These are phyloP conservation scores for Zopfia rhizophila DNA, from an alignment of 2,329 filamentous ascomycete genomes.

Conservation along the genomic window DNA sequence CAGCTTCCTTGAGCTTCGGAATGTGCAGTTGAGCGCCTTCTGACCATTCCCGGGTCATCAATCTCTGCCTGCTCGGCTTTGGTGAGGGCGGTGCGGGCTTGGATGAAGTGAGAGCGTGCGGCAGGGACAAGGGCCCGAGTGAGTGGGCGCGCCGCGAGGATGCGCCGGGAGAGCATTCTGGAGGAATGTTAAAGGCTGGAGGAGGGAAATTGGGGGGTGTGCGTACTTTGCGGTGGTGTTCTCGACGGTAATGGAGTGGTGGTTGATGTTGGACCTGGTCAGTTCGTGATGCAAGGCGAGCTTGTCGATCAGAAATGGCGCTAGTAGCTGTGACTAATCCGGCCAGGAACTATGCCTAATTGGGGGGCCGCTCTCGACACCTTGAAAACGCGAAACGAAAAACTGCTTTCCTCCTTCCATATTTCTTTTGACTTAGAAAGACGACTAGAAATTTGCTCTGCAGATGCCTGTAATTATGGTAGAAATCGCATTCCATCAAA, in stretches of 20 bases:
- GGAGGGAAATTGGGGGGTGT: conserved; percentile 23
- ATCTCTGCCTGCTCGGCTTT: conserved; percentile 59
- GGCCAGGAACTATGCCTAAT: too few species aligned
- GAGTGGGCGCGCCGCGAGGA: conserved; percentile 55
- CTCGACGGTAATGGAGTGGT: conserved; percentile 26
- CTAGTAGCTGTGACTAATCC: too few species aligned
- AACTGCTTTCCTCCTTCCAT: too few species aligned
- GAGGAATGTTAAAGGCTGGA: conserved; percentile 53
- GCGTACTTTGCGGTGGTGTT: conserved; percentile 40
- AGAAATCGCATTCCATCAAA: too few species aligned
- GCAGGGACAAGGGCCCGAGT: conserved; percentile 46
- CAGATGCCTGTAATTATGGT: too few species aligned
- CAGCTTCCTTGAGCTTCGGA: conserved; percentile 17
- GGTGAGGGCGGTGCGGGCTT: conserved; percentile 49
- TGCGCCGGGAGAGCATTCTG: conserved; percentile 57
- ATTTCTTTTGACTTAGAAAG: too few species aligned
- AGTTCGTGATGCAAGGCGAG: conserved; percentile 44
- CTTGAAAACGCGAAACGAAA: too few species aligned
- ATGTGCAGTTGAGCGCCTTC: conserved; percentile 37
- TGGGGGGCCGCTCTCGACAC: too few species aligned
- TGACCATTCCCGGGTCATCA: conserved; percentile 74
- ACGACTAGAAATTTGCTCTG: too few species aligned
- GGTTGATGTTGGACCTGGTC: conserved; percentile 26
- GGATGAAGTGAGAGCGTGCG: conserved; percentile 45
- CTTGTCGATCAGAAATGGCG: conserved; percentile 4